These are phyloP conservation scores for Heliamphora exappendiculata DNA, from an alignment of 148 eudicot genomes.

Conservation along the genomic window DNA sequence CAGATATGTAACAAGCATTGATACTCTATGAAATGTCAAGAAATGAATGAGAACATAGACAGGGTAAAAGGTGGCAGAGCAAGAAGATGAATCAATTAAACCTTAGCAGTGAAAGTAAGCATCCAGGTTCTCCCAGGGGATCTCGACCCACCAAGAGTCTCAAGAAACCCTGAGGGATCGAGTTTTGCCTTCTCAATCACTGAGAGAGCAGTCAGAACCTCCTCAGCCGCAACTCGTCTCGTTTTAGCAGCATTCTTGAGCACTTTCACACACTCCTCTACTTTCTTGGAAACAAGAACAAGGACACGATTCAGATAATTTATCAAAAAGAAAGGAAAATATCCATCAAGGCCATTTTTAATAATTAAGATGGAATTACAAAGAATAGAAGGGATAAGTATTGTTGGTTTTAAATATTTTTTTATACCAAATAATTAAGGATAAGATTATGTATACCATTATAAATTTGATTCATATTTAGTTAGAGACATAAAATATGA, in stretches of 20 bases:
- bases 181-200: conserved; percentile 79
- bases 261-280: conserved; percentile 54
- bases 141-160: conserved; percentile 75
- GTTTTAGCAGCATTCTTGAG: conserved; percentile 84
- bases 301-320: not conserved
- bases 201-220: conserved; percentile 55
- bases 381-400: no score
- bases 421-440: no score
- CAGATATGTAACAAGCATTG: not conserved
- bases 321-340: not conserved
- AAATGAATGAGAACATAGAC: not conserved
- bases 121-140: conserved; percentile 98
- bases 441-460: no score
- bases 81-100: conserved; percentile 12
- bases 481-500: no score
- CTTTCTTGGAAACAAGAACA: conserved; percentile 39
- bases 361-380: no score
- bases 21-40: not conserved
- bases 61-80: not conserved
- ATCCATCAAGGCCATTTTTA: no score
- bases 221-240: conserved; percentile 46
- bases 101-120: conserved; percentile 93
- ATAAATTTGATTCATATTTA: no score
- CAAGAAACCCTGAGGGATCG: conserved; percentile 62
- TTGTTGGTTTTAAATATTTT: no score